Evolutionary conservation across 2,329 filamentous ascomycete species (phyloP), one percentile per base, ranked within the genome.

Genomic region (Hortaea sp.): DNA sequence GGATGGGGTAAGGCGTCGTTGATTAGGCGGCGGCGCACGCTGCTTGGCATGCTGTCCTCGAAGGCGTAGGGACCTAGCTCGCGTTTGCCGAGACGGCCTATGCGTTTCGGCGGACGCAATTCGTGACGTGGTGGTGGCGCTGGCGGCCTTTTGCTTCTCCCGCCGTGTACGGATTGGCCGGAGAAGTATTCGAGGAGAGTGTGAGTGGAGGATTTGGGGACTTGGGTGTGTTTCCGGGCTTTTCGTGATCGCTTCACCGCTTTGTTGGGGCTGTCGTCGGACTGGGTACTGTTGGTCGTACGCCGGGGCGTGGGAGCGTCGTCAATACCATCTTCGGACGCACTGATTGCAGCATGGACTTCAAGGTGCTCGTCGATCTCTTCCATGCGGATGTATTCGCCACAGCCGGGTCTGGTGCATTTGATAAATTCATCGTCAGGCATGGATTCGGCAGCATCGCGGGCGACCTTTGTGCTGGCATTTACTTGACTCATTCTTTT

Each of bases 51-150:
- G 31, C 55, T 56, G 9, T 68, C 62, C 50, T 73, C 70, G 57
- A 61, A 71, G 0, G 70, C 70, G 53, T 72, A 59, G 9, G 70
- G 70, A n/a, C 70, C 70, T 5, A 73, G 63, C 50, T 72, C 70
- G 5, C 57, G 57, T 57, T 62, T 66, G 58, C 71, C 53, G 5
- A 52, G 30, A 12, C 59, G 45, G 12, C 56, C 57, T 9, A 53
- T 52, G 2, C 39, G 39, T 3, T 35, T n/a, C 28, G 47, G 34
- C 35, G 20, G 10, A 31, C 39, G 45, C 29, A 31, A 28, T n/a
- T 35, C 32, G 32, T 35, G n/a, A 9, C n/a, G 7, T n/a, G 7
- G 32, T 35, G 9, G 32, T 3, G 32, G 32, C 20, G 20, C 20
- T 20, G 20, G 20, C 39, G 2, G 7, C 29, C 34, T 40, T 5